Percentiles rank a stretch among this genome's conserved stretches.
phyloP scores from a whole-genome alignment of 2,329 filamentous ascomycete genomes.

The Alternaria conjuncta region DNA sequence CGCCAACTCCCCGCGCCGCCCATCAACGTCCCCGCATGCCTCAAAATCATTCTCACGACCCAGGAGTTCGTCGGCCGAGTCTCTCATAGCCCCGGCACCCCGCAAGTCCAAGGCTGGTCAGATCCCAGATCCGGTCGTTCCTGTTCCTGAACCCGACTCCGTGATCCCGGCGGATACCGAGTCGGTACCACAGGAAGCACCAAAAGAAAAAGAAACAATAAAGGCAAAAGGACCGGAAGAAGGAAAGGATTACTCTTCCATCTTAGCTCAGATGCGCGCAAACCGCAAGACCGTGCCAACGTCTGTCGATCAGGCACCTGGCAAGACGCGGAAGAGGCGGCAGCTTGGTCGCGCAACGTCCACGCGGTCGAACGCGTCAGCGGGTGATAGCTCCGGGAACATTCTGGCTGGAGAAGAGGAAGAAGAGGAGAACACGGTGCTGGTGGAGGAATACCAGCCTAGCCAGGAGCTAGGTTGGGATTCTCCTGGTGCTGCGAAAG shows the following conservation, averaged over 20 bases:
- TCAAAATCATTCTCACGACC: constrained; percentile 23
- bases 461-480: constrained; percentile 50
- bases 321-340: constrained; percentile 28
- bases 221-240: constrained; percentile 15
- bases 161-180: constrained; percentile 30
- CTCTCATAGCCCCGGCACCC: constrained; percentile 22
- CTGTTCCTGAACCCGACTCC: constrained; percentile 19
- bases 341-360: constrained; percentile 44
- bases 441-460: constrained; percentile 39
- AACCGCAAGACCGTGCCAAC: constrained; percentile 34
- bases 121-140: constrained; percentile 19
- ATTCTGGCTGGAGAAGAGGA: constrained; percentile 26
- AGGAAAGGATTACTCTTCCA: constrained; percentile 41
- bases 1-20: constrained; percentile 40
- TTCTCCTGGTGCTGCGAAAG: constrained; percentile 43
- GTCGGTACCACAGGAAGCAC: constrained; percentile 8
- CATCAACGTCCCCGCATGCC: constrained; percentile 34
- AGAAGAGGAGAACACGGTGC: constrained; percentile 20
- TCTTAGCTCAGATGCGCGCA: constrained; percentile 40
- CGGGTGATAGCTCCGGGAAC: constrained; percentile 34
- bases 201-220: constrained; percentile 16
- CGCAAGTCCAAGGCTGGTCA: constrained; percentile 16
- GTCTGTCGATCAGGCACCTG: constrained; percentile 25
- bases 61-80: constrained; percentile 30
- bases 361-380: constrained; percentile 36